Base-by-base conservation (phyloP, 257 asterid genomes). In the Gentiana straminea region DNA sequence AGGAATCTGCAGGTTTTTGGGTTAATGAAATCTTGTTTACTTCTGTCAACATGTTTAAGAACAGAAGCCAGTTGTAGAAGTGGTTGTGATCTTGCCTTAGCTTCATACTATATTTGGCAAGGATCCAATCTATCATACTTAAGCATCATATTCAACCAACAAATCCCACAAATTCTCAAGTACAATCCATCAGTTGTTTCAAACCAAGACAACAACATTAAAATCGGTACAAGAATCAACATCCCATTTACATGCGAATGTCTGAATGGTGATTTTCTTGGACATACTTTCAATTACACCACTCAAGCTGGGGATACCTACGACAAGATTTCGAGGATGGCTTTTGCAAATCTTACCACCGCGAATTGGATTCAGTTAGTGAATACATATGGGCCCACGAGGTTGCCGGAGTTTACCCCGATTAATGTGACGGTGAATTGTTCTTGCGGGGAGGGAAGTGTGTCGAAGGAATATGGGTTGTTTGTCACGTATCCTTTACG, bases 181-280 rank as follows among this genome's bases (percentile, higher is more conserved):
- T 68, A 73, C 75, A 87, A 84, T 51, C 84, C 80, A 0, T 24
- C 24, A 24, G 70, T 72, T 0, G 55, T 41, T 41, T 8, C 57
- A 2, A 62, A 49, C 64, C 72, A 68, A 15, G 79, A 84, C 35
- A 24, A 24, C 24, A 70, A 13, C 15, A 76, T 87, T 7, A 60
- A 35, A 0, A 55, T 58, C 32, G 87, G 84, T 32, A 49, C 72
- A 34, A 72, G 89, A 7, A 72, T 87, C 75, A 61, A 65, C 52
- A 69, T 84, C 54, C 96, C 96, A 5, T 87, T 87, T 35, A 58
- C 94, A 0, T 87, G 96, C n/a, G 84, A 87, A 35, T 87, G 96
- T 67, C 12, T 87, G 43, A 84, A 84, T 39, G 92, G 81, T 1
- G 94, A 84, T 59, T 87, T 84, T 74, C 61, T 82, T 50, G 96